phyloP scores from a whole-genome alignment of 2,329 filamentous ascomycete genomes.

The Arthrobotrys sinensis region DNA sequence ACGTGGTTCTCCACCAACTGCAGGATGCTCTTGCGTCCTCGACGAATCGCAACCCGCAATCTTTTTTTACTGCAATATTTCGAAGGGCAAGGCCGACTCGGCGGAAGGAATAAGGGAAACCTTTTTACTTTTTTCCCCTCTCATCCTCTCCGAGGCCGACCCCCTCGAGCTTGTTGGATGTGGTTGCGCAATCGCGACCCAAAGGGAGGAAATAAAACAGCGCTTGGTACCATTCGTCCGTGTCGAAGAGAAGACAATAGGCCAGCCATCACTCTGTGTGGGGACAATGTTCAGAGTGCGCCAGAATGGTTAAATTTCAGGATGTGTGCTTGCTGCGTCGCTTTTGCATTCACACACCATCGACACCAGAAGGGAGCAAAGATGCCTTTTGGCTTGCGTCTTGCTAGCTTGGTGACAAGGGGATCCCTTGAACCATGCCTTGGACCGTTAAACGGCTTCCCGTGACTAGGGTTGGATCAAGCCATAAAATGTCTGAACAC shows the following conservation, averaged over 20 bases:
- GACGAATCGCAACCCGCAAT: constrained; percentile 23
- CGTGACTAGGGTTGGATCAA: constrained; percentile 57
- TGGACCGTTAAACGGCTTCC: constrained; percentile 61
- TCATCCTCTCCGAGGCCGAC: constrained; percentile 12
- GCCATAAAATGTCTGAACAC: constrained; percentile 49
- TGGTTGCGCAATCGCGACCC: constrained; percentile 61
- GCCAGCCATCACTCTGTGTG: constrained; percentile 20
- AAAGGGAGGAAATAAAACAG: constrained; percentile 38
- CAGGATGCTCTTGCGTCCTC: constrained; percentile 48
- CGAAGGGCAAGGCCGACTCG: constrained; percentile 39
- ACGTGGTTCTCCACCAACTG: constrained; percentile 56
- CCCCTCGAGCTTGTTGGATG: constrained; percentile 30
- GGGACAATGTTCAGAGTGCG: constrained; percentile 35
- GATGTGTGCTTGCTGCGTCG: constrained; percentile 60
- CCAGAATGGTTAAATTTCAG: constrained; percentile 62
- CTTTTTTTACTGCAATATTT: constrained; percentile 11
- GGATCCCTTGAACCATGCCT: constrained; percentile 59
- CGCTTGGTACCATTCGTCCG: constrained; percentile 35
- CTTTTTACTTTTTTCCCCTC: constrained; percentile 14
- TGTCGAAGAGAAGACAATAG: constrained; percentile 45
- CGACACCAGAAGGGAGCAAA: constrained; percentile 18
- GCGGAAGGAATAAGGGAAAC: constrained; percentile 51
- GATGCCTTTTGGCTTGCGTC: constrained; percentile 55
- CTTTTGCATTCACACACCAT: constrained; percentile 54
- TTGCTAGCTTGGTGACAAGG: constrained; percentile 23